Evolutionary conservation across 345 rosid species (phyloP).

Genomic region (Litchi chinensis): DNA sequence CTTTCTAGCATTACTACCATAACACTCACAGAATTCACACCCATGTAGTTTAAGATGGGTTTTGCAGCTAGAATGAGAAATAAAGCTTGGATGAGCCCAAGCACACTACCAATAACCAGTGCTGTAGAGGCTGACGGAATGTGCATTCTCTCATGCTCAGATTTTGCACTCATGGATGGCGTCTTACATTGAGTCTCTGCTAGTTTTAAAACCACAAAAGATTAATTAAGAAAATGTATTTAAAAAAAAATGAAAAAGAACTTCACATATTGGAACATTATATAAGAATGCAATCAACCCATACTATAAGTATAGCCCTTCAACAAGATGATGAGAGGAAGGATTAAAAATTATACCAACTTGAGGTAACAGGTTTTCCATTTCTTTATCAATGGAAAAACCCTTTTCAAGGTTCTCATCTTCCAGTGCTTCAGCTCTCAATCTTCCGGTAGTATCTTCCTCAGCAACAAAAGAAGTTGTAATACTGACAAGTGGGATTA

Average conservation of each 20-base stretch:
- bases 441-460: slow-evolving; percentile 42
- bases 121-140: slow-evolving; percentile 96
- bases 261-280: background rate
- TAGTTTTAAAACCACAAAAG: background rate
- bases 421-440: slow-evolving; percentile 30
- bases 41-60: slow-evolving; percentile 68
- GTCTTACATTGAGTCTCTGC: slow-evolving; percentile 27
- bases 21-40: slow-evolving; percentile 60
- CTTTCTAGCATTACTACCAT: background rate
- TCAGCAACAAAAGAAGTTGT: slow-evolving; percentile 74
- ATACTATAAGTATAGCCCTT: too few species aligned
- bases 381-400: slow-evolving; percentile 27
- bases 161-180: slow-evolving; percentile 39
- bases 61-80: slow-evolving; percentile 65
- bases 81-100: slow-evolving; percentile 78
- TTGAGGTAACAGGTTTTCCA: slow-evolving; percentile 40
- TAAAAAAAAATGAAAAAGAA: background rate
- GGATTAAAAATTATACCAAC: slow-evolving; percentile 30
- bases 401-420: slow-evolving; percentile 31
- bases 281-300: background rate
- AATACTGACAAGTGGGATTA: slow-evolving; percentile 67
- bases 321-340: slow-evolving; percentile 10
- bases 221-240: background rate
- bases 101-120: slow-evolving; percentile 61
- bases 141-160: slow-evolving; percentile 39